Evolutionary conservation across 2,329 filamentous ascomycete species (phyloP).

Genomic region (Pseudocercospora ulei): DNA sequence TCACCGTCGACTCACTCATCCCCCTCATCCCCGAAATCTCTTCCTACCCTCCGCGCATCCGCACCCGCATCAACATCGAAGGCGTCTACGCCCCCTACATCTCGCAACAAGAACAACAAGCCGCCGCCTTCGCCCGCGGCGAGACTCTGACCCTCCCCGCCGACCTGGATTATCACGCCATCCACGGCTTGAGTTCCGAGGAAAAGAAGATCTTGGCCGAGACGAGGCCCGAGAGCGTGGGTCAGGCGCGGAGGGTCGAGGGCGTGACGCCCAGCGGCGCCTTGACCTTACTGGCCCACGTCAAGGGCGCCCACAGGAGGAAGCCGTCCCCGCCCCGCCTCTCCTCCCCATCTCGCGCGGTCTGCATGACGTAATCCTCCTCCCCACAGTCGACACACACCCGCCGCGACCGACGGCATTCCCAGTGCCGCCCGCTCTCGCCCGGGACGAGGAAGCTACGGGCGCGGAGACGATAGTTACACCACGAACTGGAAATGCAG

Average conservation of each 20-base stretch:
- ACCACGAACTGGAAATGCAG: too few species aligned
- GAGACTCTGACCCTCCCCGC: conserved; percentile 62
- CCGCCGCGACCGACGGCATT: too few species aligned
- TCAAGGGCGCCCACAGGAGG: conserved; percentile 41
- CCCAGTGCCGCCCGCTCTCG: too few species aligned
- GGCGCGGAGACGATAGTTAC: too few species aligned
- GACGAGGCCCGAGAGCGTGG: conserved; percentile 71
- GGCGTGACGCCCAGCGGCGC: conserved; percentile 52
- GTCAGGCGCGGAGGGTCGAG: conserved; percentile 79
- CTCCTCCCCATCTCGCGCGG: too few species aligned
- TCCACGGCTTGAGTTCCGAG: conserved; percentile 67
- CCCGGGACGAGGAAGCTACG: too few species aligned
- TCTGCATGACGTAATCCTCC: too few species aligned
- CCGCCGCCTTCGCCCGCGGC: conserved; percentile 61
- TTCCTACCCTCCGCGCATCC: conserved; percentile 51
- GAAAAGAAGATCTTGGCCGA: conserved; percentile 62
- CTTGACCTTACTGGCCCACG: conserved; percentile 51
- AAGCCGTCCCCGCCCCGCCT: too few species aligned
- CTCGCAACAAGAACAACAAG: conserved; percentile 57
- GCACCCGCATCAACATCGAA: conserved; percentile 66
- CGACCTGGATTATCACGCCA: conserved; percentile 63
- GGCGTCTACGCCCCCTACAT: conserved; percentile 82
- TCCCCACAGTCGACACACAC: too few species aligned
- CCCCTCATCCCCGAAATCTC: conserved; percentile 49
- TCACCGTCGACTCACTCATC: conserved; percentile 50